Evolutionary conservation across 2,329 filamentous ascomycete genomes (phyloP), one percentile per base, ranked within the genome.

Genomic region (Phialophora verrucosa): DNA sequence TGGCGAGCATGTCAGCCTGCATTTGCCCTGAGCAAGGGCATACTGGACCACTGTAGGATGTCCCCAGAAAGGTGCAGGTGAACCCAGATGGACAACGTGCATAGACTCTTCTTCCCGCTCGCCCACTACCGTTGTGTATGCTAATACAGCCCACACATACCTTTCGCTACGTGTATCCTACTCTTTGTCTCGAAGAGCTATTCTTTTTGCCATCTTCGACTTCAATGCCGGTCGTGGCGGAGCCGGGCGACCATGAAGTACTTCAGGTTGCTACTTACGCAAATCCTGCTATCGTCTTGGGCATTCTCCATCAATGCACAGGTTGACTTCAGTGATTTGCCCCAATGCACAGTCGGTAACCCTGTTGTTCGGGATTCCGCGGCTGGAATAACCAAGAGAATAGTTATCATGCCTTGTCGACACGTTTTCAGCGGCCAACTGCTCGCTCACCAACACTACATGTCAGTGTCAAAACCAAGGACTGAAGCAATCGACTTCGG

Each of bases 391-490:
- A 47, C 29, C 12, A 50, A 27, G 23, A 49, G 7, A 20, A 35
- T 51, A 27, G 50, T 47, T 61, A 38, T 50, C 10, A n/a, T n/a
- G 25, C 25, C 35, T 53, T 20, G 32, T 44, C 59, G 53, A 51
- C n/a, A 62, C 50, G 27, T 62, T 38, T 55, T 31, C 49, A 54
- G 35, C 38, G 61, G 74, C 35, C 74, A 77, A 67, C 73, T 73
- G 60, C 70, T 75, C 49, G 49, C 49, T 51, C 25, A 51, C 49
- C 8, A 17, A 27, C 10, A 51, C 49, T 12, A 11, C 49, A 12
- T 51, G 35, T 56, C 50, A 42, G 47, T 50, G 59, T 55, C 38
- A 55, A 20, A 23, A 56, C 29, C 20, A 1, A 8, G 53, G 25
- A 17, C 4, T 56, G 2, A 51, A 51, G 20, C 12, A 54, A 54